phyloP scores from a whole-genome alignment of 2,329 filamentous ascomycete genomes.

The Penicillium sp. region DNA sequence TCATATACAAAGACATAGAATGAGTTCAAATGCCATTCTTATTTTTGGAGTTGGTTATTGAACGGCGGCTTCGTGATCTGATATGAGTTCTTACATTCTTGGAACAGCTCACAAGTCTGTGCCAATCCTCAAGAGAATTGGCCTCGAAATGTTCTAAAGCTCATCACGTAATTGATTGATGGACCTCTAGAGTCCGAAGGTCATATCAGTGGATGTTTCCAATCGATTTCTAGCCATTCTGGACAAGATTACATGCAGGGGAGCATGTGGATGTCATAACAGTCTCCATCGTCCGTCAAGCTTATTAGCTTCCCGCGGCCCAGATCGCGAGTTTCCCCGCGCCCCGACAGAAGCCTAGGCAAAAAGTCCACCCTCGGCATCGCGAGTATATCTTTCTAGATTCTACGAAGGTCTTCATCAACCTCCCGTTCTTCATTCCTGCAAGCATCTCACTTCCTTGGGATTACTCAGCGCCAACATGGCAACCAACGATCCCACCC shows the following conservation, averaged over 20 bases:
- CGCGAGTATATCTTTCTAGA: not conserved
- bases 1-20: too few relatives aligned
- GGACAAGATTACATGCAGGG: not conserved
- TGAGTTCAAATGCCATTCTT: not conserved
- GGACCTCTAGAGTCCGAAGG: too few relatives aligned
- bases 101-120: too few relatives aligned
- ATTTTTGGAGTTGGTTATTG: not conserved
- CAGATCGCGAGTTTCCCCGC: not conserved
- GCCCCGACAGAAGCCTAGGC: not conserved
- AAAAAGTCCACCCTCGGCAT: not conserved
- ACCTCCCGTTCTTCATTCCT: not conserved
- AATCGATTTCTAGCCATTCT: too few relatives aligned
- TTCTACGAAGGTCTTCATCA: too few relatives aligned
- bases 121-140: too few relatives aligned
- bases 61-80: not conserved
- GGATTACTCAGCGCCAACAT: not conserved
- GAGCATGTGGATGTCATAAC: not conserved
- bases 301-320: not conserved
- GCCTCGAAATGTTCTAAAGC: too few relatives aligned
- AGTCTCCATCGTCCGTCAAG: too few relatives aligned
- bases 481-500: conserved; percentile 2
- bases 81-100: not conserved
- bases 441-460: not conserved
- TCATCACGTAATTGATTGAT: too few relatives aligned
- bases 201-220: too few relatives aligned